Conservation (phyloP, 805 yeast species). For the Kazachstania kunashirensis region DNA sequence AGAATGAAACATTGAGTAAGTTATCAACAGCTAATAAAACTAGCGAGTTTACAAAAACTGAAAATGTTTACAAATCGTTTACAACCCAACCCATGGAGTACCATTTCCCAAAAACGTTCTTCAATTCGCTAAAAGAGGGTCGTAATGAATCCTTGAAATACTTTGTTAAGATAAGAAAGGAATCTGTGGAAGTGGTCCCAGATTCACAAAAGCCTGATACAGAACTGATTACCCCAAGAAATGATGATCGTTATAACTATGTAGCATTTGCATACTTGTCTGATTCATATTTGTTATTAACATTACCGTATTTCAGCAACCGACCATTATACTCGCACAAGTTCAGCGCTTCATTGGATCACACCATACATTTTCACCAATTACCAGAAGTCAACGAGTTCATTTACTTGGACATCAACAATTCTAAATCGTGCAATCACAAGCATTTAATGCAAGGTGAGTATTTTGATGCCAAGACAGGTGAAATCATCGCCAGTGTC, state of each 20-base stretch:
- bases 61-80: conserved; percentile 28
- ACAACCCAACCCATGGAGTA: conserved; percentile 27
- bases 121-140: conserved; percentile 13
- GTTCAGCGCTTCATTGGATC: conserved; percentile 56
- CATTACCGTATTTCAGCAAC: conserved; percentile 43
- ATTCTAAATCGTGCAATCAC: conserved; percentile 41
- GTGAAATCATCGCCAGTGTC: conserved; percentile 47
- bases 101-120: conserved; percentile 30
- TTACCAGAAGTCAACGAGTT: conserved; percentile 37
- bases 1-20: conserved; percentile 2
- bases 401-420: conserved; percentile 41
- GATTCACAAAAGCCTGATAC: background rate
- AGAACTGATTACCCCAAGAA: conserved; percentile 11
- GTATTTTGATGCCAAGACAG: conserved; percentile 38
- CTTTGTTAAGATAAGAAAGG: conserved; percentile 18
- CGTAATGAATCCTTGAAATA: conserved; percentile 16
- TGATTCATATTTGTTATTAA: conserved; percentile 45
- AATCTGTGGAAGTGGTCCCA: background rate
- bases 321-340: conserved; percentile 37
- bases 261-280: conserved; percentile 51
- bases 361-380: conserved; percentile 55
- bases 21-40: background rate
- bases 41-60: conserved; percentile 4
- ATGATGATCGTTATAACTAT: conserved; percentile 35
- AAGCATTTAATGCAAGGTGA: conserved; percentile 51